phyloP scores from a whole-genome alignment of 306 rosid genomes.

The Castanopsis chinensis region DNA sequence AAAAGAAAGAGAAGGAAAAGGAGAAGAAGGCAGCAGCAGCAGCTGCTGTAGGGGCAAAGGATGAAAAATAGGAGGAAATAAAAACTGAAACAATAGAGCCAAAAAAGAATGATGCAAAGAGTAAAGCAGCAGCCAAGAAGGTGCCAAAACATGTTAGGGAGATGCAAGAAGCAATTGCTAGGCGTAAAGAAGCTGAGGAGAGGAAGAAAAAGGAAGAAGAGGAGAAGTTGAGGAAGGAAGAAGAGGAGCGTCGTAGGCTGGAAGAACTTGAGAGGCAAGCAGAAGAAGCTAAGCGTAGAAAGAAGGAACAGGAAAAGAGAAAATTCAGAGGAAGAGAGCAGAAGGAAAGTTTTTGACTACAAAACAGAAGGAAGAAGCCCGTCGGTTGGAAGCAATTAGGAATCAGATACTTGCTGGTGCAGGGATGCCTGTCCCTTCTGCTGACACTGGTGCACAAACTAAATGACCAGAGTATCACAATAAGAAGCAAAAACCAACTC shows the following conservation, averaged over 20 bases:
- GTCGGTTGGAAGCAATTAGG: conserved; percentile 76
- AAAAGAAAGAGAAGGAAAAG: conserved; percentile 80
- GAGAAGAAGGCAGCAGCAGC: conserved; percentile 71
- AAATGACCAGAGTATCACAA: conserved; percentile 79
- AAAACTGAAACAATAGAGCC: conserved; percentile 46
- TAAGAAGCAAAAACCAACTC: conserved; percentile 58
- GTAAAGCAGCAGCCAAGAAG: conserved; percentile 81
- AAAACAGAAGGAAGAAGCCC: conserved; percentile 85
- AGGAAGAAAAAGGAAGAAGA: conserved; percentile 78
- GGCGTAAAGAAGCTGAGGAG: conserved; percentile 86
- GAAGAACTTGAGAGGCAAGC: conserved; percentile 86
- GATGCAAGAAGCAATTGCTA: conserved; percentile 92
- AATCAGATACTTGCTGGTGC: conserved; percentile 62
- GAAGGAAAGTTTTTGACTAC: conserved; percentile 74
- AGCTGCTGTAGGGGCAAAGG: conserved; percentile 24
- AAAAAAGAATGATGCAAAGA: conserved; percentile 69
- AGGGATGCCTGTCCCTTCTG: conserved; percentile 45
- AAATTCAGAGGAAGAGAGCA: conserved; percentile 53
- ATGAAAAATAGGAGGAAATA: conserved; percentile 44
- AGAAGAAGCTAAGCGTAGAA: conserved; percentile 77
- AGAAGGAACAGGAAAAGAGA: conserved; percentile 89
- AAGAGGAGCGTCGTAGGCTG: conserved; percentile 70
- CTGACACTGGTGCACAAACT: conserved; percentile 56
- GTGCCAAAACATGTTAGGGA: conserved; percentile 98
- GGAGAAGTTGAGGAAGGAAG: conserved; percentile 83